Base-by-base conservation (phyloP, 2,329 filamentous ascomycete species). In the Aspergillus pseudoviridinutans region DNA sequence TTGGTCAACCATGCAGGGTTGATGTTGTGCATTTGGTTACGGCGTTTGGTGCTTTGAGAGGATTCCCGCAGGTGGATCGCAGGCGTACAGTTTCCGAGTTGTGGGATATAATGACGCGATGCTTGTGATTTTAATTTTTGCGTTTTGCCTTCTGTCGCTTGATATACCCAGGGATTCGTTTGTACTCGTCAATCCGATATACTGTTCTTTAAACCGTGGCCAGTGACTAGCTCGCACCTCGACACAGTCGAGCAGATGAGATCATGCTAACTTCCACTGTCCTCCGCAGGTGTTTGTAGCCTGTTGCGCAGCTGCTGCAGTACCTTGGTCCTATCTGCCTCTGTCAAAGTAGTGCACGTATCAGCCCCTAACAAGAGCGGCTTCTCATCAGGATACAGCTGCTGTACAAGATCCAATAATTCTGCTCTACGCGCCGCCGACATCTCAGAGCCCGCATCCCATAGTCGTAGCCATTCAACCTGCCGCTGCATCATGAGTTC, bases 1-100 rank as follows among this genome's bases (percentile, higher is more conserved):
- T 71, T 99, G 94, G 94, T 84, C 91, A 68, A 93, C 87, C 29
- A 80, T 97, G 73, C 95, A 79, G 74, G 74, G 71, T 35, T 77
- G 27, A 38, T n/a, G 9, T 10, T 50, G 22, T 38, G 27, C 52
- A 27, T 42, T 51, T 32, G 49, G 56, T 38, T 58, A 53, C 54
- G 66, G 67, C 62, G 66, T 66, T 32, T 68, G 50, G 7, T 38
- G 22, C n/a, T 52, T 42, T 27, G 22, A 4, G 3, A 10, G 28
- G 9, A 29, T 7, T 17, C 14, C 32, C 5, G 14, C 32, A 17
- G 32, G 32, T 17, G 14, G 32, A 38, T 7, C 14, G 17, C 14
- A 38, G 32, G 50, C n/a, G 24, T 41, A 42, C 25, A 20, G 24
- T 29, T 27, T 38, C 17, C 5, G n/a, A 52, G 49, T 38, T 52